Conservation (phyloP, 148 eudicot species). For the Bassia scoparia region DNA sequence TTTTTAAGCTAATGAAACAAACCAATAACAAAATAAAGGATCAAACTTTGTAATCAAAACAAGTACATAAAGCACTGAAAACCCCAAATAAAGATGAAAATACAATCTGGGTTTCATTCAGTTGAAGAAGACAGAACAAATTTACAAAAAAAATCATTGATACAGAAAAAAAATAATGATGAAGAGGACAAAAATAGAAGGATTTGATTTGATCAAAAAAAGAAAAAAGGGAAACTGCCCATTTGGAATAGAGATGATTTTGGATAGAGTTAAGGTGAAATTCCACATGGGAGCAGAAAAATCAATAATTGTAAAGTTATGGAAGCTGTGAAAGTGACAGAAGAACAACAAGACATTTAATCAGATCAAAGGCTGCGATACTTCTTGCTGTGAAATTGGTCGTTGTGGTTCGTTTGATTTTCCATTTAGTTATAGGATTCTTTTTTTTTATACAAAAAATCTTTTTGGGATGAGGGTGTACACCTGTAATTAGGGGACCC, state of each 20-base stretch:
- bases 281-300: slow-evolving; percentile 21
- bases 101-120: slow-evolving; percentile 3
- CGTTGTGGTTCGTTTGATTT: not conserved
- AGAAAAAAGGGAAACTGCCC: slow-evolving; percentile 15
- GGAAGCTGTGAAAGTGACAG: slow-evolving; percentile 19
- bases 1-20: not conserved
- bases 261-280: slow-evolving; percentile 38
- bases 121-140: not conserved
- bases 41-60: slow-evolving; percentile 1
- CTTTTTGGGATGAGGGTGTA: no score
- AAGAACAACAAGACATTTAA: no score
- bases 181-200: slow-evolving; percentile 20
- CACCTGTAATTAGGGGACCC: no score
- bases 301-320: not conserved
- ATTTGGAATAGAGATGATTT: slow-evolving; percentile 34
- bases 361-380: not conserved
- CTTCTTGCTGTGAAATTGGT: not conserved
- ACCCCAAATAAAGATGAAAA: not conserved
- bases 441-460: no score
- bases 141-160: not conserved
- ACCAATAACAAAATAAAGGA: no score
- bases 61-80: not conserved
- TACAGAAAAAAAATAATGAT: not conserved
- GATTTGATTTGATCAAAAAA: not conserved
- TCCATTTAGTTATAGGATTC: not conserved